Conservation (phyloP, 225 moss, liverwort and hornwort species). For the Neckera pumila region DNA sequence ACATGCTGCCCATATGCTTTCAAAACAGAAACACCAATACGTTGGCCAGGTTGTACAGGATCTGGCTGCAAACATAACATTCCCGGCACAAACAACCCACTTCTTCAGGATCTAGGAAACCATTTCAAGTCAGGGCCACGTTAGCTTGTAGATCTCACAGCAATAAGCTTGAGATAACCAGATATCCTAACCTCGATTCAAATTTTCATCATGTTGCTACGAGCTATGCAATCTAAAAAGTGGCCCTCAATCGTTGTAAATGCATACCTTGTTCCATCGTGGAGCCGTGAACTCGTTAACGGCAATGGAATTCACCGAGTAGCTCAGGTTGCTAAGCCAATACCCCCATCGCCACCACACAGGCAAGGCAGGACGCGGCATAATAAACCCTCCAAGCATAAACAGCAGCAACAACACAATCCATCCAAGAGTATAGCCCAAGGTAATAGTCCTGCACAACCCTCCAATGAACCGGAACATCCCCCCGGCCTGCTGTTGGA, state of each 20-base stretch:
- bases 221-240: neutral
- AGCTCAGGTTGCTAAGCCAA: constrained; percentile 52
- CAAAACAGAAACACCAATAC: constrained; percentile 13
- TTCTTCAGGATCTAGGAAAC: neutral
- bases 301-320: constrained; percentile 24
- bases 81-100: neutral
- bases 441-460: constrained; percentile 44
- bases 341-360: constrained; percentile 91
- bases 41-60: neutral
- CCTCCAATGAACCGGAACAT: constrained; percentile 77
- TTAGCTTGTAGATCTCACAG: neutral
- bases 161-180: neutral
- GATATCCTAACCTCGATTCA: neutral
- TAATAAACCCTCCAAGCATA: constrained; percentile 60
- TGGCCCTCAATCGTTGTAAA: neutral
- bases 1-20: constrained; percentile 22
- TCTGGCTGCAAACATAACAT: constrained; percentile 11
- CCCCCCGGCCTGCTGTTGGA: constrained; percentile 52
- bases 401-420: constrained; percentile 37
- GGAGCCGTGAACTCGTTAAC: constrained; percentile 57
- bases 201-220: neutral
- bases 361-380: constrained; percentile 33
- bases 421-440: constrained; percentile 52
- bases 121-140: neutral
- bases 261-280: constrained; percentile 50